phyloP scores from a whole-genome alignment of 2,329 filamentous ascomycete species.

The Gaeumannomyces sp. region DNA sequence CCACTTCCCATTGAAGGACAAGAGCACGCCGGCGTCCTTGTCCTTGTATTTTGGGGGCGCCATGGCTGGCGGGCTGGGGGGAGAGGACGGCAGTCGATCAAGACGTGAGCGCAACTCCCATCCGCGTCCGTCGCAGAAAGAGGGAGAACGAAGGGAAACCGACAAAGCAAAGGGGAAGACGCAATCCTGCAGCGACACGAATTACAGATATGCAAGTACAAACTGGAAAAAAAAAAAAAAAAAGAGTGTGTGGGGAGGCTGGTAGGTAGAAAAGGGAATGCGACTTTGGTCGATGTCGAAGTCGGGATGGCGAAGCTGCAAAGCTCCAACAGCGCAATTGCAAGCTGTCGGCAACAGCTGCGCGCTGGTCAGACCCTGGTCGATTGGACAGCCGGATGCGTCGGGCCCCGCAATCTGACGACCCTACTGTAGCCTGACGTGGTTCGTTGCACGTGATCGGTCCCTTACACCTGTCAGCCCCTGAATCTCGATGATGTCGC shows the following conservation, averaged over 20 bases:
- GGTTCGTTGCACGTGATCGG: background rate
- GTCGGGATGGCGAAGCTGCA: background rate
- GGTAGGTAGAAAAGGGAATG: background rate
- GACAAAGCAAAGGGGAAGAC: background rate
- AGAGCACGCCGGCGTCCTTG: slow-evolving; percentile 53
- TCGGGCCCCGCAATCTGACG: background rate
- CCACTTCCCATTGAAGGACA: slow-evolving; percentile 78
- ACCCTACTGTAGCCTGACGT: background rate
- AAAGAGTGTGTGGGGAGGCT: background rate
- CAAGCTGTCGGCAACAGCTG: background rate
- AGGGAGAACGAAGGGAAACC: background rate
- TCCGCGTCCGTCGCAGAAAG: background rate
- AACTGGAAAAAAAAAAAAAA: background rate
- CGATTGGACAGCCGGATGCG: background rate
- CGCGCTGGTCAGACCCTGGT: background rate
- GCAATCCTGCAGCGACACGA: background rate
- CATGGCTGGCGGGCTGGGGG: background rate
- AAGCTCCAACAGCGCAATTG: background rate
- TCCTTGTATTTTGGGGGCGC: slow-evolving; percentile 49
- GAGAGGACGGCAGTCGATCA: background rate
- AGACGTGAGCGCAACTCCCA: background rate
- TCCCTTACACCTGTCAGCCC: background rate
- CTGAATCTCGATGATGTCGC: background rate
- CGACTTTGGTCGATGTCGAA: background rate
- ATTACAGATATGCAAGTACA: background rate